Evolutionary conservation across 148 eudicot genomes (phyloP), one percentile per base, ranked within the genome.

Genomic region (Suaeda aralocaspica): DNA sequence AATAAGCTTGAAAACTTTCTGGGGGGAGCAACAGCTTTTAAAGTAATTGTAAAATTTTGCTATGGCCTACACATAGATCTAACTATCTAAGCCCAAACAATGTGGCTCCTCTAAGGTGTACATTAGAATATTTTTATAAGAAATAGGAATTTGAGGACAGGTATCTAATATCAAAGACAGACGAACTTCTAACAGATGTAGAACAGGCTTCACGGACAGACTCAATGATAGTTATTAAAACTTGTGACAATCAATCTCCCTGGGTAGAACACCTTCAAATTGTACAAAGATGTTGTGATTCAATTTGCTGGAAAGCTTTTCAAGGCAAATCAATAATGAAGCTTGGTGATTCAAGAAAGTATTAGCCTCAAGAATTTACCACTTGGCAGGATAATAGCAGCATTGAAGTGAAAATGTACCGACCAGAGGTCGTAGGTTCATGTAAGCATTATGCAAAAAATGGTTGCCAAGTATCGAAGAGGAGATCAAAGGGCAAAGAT

Each of bases 181-280:
- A 90, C 77, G 82, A 91, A 53, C 86, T 88, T 77, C 80, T 90
- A 49, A 84, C 87, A 53, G 88, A 81, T 52, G 76, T 88, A 25
- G 90, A 81, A 70, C 78, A 87, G 39, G 78, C 92, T 33, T 88
- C 96, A 29, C 88, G 90, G 92, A 83, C 77, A 68, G 89, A 88
- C 71, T 79, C 85, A 24, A 74, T 89, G 34, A 79, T 79, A 19
- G 96, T 87, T 34, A 84, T 87, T 45, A 87, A 81, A 71, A 72
- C 83, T 44, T 90, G 92, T 58, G 84, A 88, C 67, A 72, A 70
- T 25, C 81, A 88, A 14, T 86, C 89, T 67, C 90, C 96, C 13
- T 90, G 90, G 96, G 87, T 87, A 3, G 90, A 88, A 64, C 84
- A 86, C 75, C 84, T 88, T 72, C 91, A 88, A 70, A 84, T 90